A percentile compares a stretch with the other conserved stretches of the same genome.
These are phyloP conservation scores for Venturia nashicola DNA, from an alignment of 2,329 filamentous ascomycete species.

Conservation along the genomic window DNA sequence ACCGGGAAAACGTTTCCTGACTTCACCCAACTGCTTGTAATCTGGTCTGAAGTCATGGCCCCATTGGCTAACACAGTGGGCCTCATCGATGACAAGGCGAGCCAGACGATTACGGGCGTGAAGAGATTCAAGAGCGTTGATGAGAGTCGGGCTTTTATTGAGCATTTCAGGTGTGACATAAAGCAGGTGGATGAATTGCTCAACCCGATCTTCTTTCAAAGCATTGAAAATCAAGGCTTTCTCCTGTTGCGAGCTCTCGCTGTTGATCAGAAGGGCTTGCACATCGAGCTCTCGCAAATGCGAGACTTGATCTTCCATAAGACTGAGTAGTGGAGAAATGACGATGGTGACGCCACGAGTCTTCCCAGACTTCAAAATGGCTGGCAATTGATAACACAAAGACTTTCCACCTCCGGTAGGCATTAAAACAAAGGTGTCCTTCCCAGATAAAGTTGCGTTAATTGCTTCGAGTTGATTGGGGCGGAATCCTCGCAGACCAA, in stretches of 20 bases:
- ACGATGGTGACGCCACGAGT: constrained; percentile 85
- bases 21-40: constrained; percentile 73
- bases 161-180: constrained; percentile 98
- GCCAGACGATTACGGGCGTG: constrained; percentile 63
- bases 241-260: constrained; percentile 53
- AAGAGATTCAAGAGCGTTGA: constrained; percentile 53
- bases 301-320: constrained; percentile 94
- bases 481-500: constrained; percentile 76
- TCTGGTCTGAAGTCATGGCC: constrained; percentile 95
- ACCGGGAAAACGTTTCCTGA: constrained; percentile 58
- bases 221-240: constrained; percentile 54
- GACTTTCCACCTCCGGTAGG: constrained; percentile 96
- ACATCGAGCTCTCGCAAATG: constrained; percentile 67
- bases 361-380: constrained; percentile 66
- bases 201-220: constrained; percentile 51
- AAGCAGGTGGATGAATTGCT: constrained; percentile 70
- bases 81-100: constrained; percentile 91
- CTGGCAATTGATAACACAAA: constrained; percentile 88
- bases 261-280: constrained; percentile 69
- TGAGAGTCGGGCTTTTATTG: constrained; percentile 62
- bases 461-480: constrained; percentile 91
- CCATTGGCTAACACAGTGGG: constrained; percentile 99
- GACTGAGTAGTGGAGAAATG: constrained; percentile 82
- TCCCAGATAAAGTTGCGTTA: constrained; percentile 76
- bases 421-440: constrained; percentile 94